Evolutionary conservation across 805 yeast species (phyloP).

Genomic region (Candida ipomoeae): DNA sequence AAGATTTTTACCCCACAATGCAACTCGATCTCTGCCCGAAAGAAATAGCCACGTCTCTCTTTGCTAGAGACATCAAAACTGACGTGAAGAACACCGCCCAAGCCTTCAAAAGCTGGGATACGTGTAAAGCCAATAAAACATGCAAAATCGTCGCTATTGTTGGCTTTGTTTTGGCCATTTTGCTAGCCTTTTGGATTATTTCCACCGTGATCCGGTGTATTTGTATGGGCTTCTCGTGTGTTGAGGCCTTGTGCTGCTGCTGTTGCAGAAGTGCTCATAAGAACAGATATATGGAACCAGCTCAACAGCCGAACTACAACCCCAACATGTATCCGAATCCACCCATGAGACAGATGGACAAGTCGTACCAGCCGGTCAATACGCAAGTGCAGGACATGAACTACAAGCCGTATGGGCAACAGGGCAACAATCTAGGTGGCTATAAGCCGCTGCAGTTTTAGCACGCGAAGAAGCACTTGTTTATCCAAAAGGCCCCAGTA

Average conservation of each 20-base stretch:
- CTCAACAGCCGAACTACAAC: conserved; percentile 24
- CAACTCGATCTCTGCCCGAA: conserved; percentile 13
- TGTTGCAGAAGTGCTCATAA: conserved; percentile 34
- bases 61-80: conserved; percentile 4
- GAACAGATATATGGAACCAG: conserved; percentile 17
- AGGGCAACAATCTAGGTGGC: conserved; percentile 6
- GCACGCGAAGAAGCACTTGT: neutral
- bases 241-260: conserved; percentile 46
- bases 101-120: conserved; percentile 63
- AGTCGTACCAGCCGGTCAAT: conserved; percentile 13
- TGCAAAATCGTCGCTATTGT: conserved; percentile 78
- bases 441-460: conserved; percentile 13
- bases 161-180: conserved; percentile 55
- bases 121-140: conserved; percentile 72
- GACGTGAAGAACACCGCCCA: conserved; percentile 39
- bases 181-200: conserved; percentile 54
- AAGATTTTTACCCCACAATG: conserved; percentile 2
- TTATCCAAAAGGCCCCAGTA: neutral
- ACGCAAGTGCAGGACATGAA: conserved; percentile 4
- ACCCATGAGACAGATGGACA: conserved; percentile 14
- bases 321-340: conserved; percentile 33
- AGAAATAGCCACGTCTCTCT: conserved; percentile 5
- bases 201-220: conserved; percentile 52
- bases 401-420: conserved; percentile 6
- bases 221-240: conserved; percentile 47